Evolutionary conservation across 2,329 filamentous ascomycete genomes (phyloP), one percentile per base, ranked within the genome.

Genomic region (Diplodia intermedia): DNA sequence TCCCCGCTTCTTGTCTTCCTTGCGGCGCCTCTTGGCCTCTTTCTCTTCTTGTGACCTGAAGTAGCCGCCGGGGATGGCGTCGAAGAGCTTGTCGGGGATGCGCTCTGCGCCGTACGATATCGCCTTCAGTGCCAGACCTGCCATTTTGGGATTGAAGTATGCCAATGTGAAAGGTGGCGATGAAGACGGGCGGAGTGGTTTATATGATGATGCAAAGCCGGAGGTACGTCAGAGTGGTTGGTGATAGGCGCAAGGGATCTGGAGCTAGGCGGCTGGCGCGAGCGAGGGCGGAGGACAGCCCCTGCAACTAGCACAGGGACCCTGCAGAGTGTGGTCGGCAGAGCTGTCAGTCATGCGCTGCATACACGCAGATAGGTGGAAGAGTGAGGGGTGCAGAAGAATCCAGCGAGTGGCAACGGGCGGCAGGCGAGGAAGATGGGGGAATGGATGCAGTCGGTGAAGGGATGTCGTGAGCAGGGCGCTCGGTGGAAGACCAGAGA

Each of bases 21-120:
- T 71, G 61, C 69, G 69, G 38, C 65, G 69, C 20, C 72, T 70
- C 56, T 75, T 78, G 36, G 74, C 72, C 23, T 68, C 55, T 31
- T 66, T 69, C 23, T 69, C 68, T 6, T 79, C 75, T 65, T 69
- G 67, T 3, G 77, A 73, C 7, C 72, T 78, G 70, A 79, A 80
- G 70, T 73, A 79, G 68, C 76, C 77, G 52, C 77, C 78, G 55
- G 78, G 78, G 23, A 79, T 74, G 29, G 74, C 73, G 50, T 80
- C 76, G 63, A 78, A 79, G 68, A 78, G 71, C 62, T 71, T 76
- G 74, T 80, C 78, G 43, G 78, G 78, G 67, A 79, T 77, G 70
- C 75, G 75, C 68, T 79, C 77, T 53, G 76, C 78, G 68, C 77
- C 78, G 73, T 76, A 76, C 68, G 72, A 72, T 36, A 80, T 71